Percentiles rank a stretch among this genome's conserved stretches.
Evolutionary conservation across 2,329 filamentous ascomycete species (phyloP).

Genomic region (Colletotrichum tabaci): DNA sequence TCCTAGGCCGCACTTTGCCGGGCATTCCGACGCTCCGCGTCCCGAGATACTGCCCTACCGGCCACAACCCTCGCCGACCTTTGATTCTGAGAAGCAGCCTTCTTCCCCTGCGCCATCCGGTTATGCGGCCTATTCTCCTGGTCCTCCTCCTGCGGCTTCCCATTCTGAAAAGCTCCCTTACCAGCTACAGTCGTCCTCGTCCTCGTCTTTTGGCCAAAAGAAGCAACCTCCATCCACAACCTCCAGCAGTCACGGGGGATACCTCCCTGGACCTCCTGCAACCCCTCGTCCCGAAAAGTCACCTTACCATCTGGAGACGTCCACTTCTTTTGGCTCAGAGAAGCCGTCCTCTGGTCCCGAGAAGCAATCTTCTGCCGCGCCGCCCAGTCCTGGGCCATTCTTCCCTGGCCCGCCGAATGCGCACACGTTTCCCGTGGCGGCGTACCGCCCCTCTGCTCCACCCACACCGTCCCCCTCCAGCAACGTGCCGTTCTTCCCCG

Average conservation of each 20-base stretch:
- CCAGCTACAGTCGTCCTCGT: not conserved
- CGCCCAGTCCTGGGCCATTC: not conserved
- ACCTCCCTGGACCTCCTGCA: constrained; percentile 10
- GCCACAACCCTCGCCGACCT: constrained; percentile 3
- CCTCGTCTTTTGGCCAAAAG: not conserved
- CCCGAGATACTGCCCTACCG: constrained; percentile 2
- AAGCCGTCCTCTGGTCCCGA: not conserved
- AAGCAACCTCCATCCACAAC: not conserved
- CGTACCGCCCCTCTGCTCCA: constrained; percentile 22
- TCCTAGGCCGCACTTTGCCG: not conserved
- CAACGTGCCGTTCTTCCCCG: not conserved
- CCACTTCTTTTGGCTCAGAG: too few species aligned
- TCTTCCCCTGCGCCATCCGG: not conserved
- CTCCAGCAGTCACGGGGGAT: not conserved
- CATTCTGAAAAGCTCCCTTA: not conserved
- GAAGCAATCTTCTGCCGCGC: not conserved
- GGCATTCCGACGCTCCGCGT: not conserved
- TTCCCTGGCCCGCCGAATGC: constrained; percentile 17
- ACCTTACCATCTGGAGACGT: not conserved
- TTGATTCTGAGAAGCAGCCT: not conserved
- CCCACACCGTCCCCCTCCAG: not conserved
- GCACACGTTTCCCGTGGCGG: constrained; percentile 22
- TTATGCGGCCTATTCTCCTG: not conserved
- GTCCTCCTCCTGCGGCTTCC: not conserved
- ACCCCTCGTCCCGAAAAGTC: not conserved